Conservation (phyloP, 148 eudicot species). For the Vaccinium corymbosum region DNA sequence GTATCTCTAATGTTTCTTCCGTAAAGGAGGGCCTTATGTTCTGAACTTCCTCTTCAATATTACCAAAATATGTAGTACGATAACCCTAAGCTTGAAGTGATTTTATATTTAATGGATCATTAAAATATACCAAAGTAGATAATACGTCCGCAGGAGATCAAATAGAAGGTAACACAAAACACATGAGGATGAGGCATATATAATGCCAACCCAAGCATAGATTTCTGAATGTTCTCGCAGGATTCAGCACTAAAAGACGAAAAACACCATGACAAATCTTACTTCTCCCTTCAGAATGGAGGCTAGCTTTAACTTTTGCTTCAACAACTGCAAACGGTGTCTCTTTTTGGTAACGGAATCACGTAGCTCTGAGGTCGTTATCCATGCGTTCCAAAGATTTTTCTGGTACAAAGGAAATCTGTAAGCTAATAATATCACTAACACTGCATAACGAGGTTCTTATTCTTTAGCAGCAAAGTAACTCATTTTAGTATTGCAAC, state of each 20-base stretch:
- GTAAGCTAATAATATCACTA: constrained; percentile 8
- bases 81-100: neutral
- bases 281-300: constrained; percentile 85
- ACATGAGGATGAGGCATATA: neutral
- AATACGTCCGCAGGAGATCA: neutral
- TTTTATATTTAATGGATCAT: neutral
- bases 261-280: constrained; percentile 28
- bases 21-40: neutral
- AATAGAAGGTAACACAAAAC: neutral
- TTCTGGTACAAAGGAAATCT: constrained; percentile 47
- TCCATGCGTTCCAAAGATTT: constrained; percentile 94
- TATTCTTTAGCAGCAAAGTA: neutral
- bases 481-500: constrained; percentile 1
- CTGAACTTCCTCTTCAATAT: neutral
- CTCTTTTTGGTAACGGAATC: constrained; percentile 84
- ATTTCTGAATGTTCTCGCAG: constrained; percentile 8
- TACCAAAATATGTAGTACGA: neutral
- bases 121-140: neutral
- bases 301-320: constrained; percentile 83
- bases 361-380: constrained; percentile 73
- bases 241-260: constrained; percentile 3
- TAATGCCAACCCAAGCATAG: constrained; percentile 9
- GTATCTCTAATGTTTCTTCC: neutral
- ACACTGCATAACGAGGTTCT: neutral
- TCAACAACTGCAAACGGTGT: constrained; percentile 68